Evolutionary conservation across 176 grass and related monocot species (phyloP), one percentile per base, ranked within the genome.

Genomic region (Musa troglodytarum): DNA sequence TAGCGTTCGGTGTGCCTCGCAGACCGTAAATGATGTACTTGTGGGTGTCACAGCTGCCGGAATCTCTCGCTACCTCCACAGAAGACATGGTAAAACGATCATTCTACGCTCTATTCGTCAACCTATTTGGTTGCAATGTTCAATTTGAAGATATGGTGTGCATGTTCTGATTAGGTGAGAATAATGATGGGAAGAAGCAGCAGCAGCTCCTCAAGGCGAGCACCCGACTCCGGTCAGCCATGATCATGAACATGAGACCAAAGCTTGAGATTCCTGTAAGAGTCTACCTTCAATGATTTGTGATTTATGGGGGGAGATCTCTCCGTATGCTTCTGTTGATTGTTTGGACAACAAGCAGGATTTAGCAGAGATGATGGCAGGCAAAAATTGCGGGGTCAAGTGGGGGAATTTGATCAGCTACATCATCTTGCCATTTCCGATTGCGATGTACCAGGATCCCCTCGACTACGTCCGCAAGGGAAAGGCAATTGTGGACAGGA

Each of bases 21-120:
- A 99, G 95, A 99, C 88, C 76, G 71, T 99, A 51, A 99, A 99
- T 64, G 95, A 99, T 89, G 95, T 99, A 4, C 77, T 99, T 1
- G 2, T 94, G 10, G 90, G 90, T 53, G 75, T 99, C 23, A 94
- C 86, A 23, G 87, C 76, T 22, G 88, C 90, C 15, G 90, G 72
- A 54, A 11, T 99, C 67, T 99, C 95, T 49, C 80, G 82, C 1
- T 94, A 94, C 52, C 83, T 93, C 68, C 79, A 89, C 16, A 83
- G 88, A 17, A 91, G 85, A 81, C 81, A 58, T 2, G 68, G 90
- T 91, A 68, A 89, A 77, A 79, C 17, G 50, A 51, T 76, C 10
- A 4, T 23, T 57, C 57, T 2, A n/a, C 2, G 29, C 2, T 29
- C 29, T 29, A 29, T 29, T 29, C 29, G 3, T 29, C 29, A 29